These are phyloP conservation scores for Cicer bijugum DNA, from an alignment of 306 rosid species.

Conservation along the genomic window DNA sequence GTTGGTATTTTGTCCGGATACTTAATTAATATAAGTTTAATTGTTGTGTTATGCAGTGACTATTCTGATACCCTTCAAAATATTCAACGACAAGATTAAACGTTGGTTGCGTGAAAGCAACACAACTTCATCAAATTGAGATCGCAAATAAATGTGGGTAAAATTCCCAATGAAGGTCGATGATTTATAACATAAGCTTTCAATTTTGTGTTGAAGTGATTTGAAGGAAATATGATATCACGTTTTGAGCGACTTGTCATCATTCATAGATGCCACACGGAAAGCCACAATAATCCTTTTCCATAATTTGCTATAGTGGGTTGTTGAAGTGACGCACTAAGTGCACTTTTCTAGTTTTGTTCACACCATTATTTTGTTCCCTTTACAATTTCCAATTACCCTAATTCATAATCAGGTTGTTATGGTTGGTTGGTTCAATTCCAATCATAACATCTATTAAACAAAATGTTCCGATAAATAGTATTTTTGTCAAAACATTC, in stretches of 20 bases:
- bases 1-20: too few relatives aligned
- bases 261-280: constrained; percentile 8
- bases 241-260: constrained; percentile 30
- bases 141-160: too few relatives aligned
- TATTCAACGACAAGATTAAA: too few relatives aligned
- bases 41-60: too few relatives aligned
- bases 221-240: constrained; percentile 30
- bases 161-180: too few relatives aligned
- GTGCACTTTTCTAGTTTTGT: constrained; percentile 16
- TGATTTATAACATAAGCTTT: background rate
- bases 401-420: background rate
- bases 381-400: background rate
- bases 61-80: too few relatives aligned
- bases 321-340: constrained; percentile 45
- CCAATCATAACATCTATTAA: constrained; percentile 5
- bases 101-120: too few relatives aligned
- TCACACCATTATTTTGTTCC: constrained; percentile 30
- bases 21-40: too few relatives aligned
- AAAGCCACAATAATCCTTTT: background rate
- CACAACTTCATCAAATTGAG: too few relatives aligned
- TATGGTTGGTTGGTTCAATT: background rate
- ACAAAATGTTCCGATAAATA: background rate
- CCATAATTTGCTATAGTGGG: constrained; percentile 40
- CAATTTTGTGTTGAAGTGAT: constrained; percentile 15
- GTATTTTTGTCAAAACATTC: too few relatives aligned